Base-by-base conservation (phyloP, 768 basidiomycete species). In the Postia placenta region DNA sequence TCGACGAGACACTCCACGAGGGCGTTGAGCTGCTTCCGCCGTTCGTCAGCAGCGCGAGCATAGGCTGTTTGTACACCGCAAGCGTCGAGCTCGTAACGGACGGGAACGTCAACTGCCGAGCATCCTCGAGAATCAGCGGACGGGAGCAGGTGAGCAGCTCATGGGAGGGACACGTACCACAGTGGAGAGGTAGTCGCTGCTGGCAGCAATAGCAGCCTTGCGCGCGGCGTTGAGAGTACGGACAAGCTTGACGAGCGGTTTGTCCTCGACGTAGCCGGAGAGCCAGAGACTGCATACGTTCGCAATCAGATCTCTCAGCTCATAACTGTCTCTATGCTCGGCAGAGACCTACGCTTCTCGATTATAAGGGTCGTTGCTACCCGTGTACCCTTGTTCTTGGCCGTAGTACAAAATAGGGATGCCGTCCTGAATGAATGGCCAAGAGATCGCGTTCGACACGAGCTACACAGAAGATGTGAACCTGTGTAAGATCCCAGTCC, bases 41-140 rank as follows among this genome's bases (percentile, higher is more conserved):
- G 62, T 83, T 83, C 4, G 81, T 76, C 51, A 83, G 59, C 25
- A 83, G 72, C 5, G 75, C 64, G 36, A 82, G 70, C 53, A 84
- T 60, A 1, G 82, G 80, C 0, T 72, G 71, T 54, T 83, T 83
- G 28, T 69, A 79, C 25, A 81, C 60, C 1, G 68, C 74, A 26
- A 83, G 60, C 0, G 70, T 65, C 44, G 70, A 66, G 33, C 5
- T 14, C 25, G 68, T 52, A 19, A 73, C 68, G 3, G 63, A 50
- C 38, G 76, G 60, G 58, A 80, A 77, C 42, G 68, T 65, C 56
- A 74, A 69, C 76, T 81, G 49, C 19, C n/a, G n/a, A n/a, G n/a
- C n/a, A n/a, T n/a, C n/a, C n/a, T n/a, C n/a, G n/a, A n/a, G 4
- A 38, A 15, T n/a, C n/a, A n/a, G n/a, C n/a, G n/a, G n/a, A n/a